Conservation (phyloP, 148 eudicot genomes). For the Rhododendron mucronatum region DNA sequence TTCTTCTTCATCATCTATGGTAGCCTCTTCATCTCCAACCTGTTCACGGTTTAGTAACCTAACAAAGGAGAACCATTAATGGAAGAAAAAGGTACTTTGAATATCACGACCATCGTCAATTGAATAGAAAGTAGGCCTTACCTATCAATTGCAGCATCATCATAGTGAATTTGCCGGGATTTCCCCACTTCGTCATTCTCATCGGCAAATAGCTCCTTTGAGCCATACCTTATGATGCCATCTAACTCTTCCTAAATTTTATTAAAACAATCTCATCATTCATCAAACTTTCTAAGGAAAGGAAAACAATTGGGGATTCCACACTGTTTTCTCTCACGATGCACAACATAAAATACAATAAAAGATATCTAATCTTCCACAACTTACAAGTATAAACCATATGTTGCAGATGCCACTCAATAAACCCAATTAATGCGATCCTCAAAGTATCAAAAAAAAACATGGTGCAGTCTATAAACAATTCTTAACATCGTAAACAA, state of each 20-base stretch:
- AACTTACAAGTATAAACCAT: not conserved
- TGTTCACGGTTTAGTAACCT: conserved; percentile 91
- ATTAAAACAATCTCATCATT: conserved; percentile 10
- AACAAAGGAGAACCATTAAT: conserved; percentile 10
- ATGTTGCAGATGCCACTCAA: not conserved
- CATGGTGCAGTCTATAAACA: not conserved
- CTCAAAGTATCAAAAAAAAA: not conserved
- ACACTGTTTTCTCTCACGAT: not conserved
- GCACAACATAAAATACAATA: not conserved
- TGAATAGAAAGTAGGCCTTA: conserved; percentile 16
- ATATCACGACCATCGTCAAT: not conserved
- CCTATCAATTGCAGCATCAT: conserved; percentile 93
- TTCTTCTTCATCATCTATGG: conserved; percentile 80
- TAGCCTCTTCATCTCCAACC: conserved; percentile 74
- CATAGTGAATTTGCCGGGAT: conserved; percentile 96
- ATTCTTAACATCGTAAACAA: not conserved
- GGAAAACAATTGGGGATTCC: conserved; percentile 7
- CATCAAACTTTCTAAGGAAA: not conserved
- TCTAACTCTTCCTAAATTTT: conserved; percentile 82
- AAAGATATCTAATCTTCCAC: not conserved
- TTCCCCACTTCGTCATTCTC: conserved; percentile 88
- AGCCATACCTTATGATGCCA: conserved; percentile 95
- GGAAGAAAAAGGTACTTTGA: not conserved
- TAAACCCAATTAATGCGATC: not conserved
- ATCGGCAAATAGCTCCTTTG: conserved; percentile 88